phyloP scores from a whole-genome alignment of 2,329 filamentous ascomycete genomes.

The Penicillium sp. region DNA sequence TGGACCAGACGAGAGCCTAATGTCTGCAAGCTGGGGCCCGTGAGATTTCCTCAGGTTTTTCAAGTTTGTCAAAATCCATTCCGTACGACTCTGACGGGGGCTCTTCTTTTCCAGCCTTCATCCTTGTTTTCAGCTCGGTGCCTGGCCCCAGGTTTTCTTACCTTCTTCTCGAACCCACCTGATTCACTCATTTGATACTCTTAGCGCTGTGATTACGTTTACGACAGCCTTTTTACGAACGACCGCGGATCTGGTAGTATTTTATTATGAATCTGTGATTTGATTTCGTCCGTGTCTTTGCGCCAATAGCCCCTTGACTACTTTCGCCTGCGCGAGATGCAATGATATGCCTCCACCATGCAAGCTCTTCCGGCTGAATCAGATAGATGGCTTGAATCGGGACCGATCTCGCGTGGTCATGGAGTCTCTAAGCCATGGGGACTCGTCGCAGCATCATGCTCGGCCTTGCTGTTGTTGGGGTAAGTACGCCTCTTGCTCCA shows the following conservation, averaged over 20 bases:
- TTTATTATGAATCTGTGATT: neutral
- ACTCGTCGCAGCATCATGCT: constrained; percentile 30
- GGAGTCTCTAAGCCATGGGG: constrained; percentile 25
- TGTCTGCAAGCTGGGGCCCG: constrained; percentile 13
- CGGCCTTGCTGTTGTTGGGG: constrained; percentile 36
- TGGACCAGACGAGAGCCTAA: constrained; percentile 6
- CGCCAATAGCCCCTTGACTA: neutral
- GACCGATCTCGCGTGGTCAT: neutral
- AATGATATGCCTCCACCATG: constrained; percentile 7
- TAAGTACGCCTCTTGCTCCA: constrained; percentile 20
- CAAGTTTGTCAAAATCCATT: neutral
- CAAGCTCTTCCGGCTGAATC: constrained; percentile 8
- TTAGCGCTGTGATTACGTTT: neutral
- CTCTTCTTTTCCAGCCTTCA: neutral
- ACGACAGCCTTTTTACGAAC: no score
- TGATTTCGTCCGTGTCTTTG: neutral
- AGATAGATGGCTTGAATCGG: constrained; percentile 1
- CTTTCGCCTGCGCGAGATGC: neutral
- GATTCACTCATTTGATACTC: neutral
- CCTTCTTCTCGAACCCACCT: neutral
- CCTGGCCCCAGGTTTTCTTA: neutral
- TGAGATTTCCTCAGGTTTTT: neutral
- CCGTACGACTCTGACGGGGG: neutral
- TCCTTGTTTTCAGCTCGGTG: neutral
- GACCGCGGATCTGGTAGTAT: neutral